Conservation (phyloP, 139 green algal species). For the Picochlorum costavermella region DNA sequence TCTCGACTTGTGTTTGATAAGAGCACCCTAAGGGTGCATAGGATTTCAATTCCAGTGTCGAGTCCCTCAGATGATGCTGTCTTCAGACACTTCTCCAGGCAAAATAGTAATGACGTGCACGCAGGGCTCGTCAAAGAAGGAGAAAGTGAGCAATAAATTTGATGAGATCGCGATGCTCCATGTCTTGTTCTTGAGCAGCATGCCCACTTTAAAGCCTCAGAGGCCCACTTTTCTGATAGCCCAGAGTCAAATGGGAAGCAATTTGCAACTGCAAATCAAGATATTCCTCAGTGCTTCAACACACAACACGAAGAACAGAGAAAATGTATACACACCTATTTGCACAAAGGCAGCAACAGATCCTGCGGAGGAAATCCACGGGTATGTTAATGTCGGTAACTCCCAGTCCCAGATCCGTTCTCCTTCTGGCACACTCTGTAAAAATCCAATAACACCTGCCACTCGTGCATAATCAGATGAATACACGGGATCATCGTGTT, state of each 20-base stretch:
- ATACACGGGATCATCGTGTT: not conserved
- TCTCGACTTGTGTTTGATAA: constrained; percentile 40
- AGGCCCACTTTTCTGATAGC: constrained; percentile 61
- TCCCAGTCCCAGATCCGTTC: constrained; percentile 67
- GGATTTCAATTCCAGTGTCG: constrained; percentile 32
- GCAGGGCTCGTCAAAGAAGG: constrained; percentile 53
- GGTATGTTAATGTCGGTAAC: constrained; percentile 32
- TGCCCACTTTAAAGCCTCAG: constrained; percentile 70
- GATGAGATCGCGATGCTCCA: constrained; percentile 58
- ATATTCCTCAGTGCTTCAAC: not conserved
- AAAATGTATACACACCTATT: not conserved
- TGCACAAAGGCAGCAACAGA: constrained; percentile 41
- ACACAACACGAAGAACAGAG: not conserved
- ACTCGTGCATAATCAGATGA: constrained; percentile 32
- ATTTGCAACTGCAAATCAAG: constrained; percentile 14
- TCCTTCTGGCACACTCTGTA: constrained; percentile 62
- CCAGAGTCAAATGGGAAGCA: constrained; percentile 42
- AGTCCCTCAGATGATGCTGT: constrained; percentile 22
- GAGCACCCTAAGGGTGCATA: constrained; percentile 36
- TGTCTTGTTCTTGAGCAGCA: constrained; percentile 52
- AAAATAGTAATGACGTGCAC: constrained; percentile 57
- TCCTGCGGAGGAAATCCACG: constrained; percentile 23
- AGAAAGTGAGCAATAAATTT: constrained; percentile 67
- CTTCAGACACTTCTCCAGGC: constrained; percentile 65
- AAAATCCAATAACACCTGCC: constrained; percentile 53